Conservation (phyloP, 305 asterid species). For the Plantago lanceolata region DNA sequence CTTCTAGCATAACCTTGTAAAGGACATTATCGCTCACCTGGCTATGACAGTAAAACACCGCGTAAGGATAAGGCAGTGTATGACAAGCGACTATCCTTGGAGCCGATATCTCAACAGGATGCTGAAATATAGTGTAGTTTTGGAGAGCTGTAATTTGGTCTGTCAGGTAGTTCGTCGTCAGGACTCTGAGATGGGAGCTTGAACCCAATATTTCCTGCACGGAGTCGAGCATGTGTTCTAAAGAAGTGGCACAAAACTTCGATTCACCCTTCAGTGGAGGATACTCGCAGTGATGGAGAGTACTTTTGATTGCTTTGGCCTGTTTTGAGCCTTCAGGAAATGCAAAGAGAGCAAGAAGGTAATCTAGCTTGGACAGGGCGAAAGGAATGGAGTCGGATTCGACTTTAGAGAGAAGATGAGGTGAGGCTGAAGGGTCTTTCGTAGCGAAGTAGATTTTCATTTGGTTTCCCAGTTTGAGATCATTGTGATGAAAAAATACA, state of each 20-base stretch:
- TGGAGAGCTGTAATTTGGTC: constrained; percentile 36
- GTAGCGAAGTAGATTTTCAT: constrained; percentile 47
- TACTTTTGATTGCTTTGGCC: constrained; percentile 46
- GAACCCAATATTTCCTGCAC: constrained; percentile 31
- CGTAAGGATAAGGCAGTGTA: constrained; percentile 71
- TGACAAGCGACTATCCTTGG: constrained; percentile 56
- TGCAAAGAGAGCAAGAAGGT: constrained; percentile 31
- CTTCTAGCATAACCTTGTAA: constrained; percentile 41
- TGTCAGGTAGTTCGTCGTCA: constrained; percentile 46
- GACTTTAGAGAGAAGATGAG: constrained; percentile 49
- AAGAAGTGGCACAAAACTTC: constrained; percentile 70
- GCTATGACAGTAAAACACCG: constrained; percentile 71
- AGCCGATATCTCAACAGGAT: constrained; percentile 32
- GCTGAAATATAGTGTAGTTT: constrained; percentile 47
- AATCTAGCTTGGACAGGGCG: constrained; percentile 25
- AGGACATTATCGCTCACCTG: constrained; percentile 53
- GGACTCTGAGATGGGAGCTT: constrained; percentile 29
- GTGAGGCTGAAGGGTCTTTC: constrained; percentile 42
- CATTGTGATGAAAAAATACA: constrained; percentile 46
- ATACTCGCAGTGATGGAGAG: constrained; percentile 71
- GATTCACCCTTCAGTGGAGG: constrained; percentile 54
- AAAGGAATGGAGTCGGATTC: constrained; percentile 53
- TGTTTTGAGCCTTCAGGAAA: constrained; percentile 38
- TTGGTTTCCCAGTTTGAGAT: constrained; percentile 44
- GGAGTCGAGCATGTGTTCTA: constrained; percentile 69